Evolutionary conservation across 2,329 filamentous ascomycete genomes (phyloP).

Genomic region (Monascus ruber): DNA sequence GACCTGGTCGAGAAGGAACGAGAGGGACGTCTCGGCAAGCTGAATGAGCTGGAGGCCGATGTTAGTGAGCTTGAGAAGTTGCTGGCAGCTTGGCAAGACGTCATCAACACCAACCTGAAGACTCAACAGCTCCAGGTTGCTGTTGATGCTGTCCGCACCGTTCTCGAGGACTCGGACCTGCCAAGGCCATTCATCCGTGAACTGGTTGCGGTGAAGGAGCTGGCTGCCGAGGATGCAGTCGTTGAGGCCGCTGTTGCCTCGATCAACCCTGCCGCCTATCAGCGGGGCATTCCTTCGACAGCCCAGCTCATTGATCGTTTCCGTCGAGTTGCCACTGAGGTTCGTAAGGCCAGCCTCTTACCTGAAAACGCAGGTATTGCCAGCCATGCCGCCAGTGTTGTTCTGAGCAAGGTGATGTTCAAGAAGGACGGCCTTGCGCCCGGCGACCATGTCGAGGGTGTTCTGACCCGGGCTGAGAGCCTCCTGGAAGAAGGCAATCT

Average conservation of each 20-base stretch:
- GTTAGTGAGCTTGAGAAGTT: slow-evolving; percentile 79
- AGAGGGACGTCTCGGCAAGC: slow-evolving; percentile 71
- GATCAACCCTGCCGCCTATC: slow-evolving; percentile 88
- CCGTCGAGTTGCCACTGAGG: slow-evolving; percentile 80
- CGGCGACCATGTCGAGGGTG: slow-evolving; percentile 85
- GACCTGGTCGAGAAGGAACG: slow-evolving; percentile 81
- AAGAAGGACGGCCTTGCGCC: slow-evolving; percentile 78
- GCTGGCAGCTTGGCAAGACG: slow-evolving; percentile 77
- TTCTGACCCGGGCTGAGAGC: slow-evolving; percentile 79
- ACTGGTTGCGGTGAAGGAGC: slow-evolving; percentile 87
- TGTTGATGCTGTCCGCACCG: slow-evolving; percentile 80
- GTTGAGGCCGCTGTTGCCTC: slow-evolving; percentile 92
- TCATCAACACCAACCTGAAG: slow-evolving; percentile 80
- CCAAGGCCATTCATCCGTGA: slow-evolving; percentile 83
- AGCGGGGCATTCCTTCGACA: slow-evolving; percentile 73
- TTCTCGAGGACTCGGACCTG: slow-evolving; percentile 60
- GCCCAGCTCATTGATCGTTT: slow-evolving; percentile 90
- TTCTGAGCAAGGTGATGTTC: slow-evolving; percentile 91
- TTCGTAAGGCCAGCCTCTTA: slow-evolving; percentile 84
- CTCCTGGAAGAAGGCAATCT: slow-evolving; percentile 86
- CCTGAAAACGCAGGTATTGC: slow-evolving; percentile 91
- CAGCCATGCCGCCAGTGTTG: slow-evolving; percentile 79
- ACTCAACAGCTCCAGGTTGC: slow-evolving; percentile 96
- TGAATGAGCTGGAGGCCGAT: slow-evolving; percentile 64
- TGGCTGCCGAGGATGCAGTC: slow-evolving; percentile 70